Evolutionary conservation across 768 basidiomycete species (phyloP), one percentile per base, ranked within the genome.

Genomic region (Grammothele lineata): DNA sequence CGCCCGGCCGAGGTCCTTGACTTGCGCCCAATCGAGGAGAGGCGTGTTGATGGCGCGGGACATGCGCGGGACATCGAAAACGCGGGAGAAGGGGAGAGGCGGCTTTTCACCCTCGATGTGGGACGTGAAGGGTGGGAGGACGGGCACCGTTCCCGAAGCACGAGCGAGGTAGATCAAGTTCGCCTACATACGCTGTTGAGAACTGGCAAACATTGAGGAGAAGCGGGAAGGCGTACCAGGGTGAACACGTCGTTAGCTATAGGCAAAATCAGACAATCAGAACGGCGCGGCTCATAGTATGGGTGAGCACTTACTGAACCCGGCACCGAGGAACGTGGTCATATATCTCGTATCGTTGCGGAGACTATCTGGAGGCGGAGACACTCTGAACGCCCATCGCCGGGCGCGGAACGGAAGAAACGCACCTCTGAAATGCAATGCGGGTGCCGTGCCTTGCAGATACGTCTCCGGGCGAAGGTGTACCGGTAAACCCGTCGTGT

Each of bases 191-290:
- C n/a, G n/a, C n/a, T n/a, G n/a, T n/a, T n/a, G n/a, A n/a, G n/a
- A n/a, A n/a, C n/a, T n/a, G n/a, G n/a, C n/a, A n/a, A n/a, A n/a
- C n/a, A n/a, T n/a, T n/a, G n/a, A n/a, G n/a, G n/a, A n/a, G n/a
- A n/a, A n/a, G n/a, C n/a, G n/a, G n/a, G n/a, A 14, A 30, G 8
- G 14, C 27, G 14, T 14, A 30, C 27, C 27, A 30, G 14, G 6
- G 85, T 85, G 77, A 86, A 84, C 24, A 85, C 81, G 65, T 87
- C 84, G 70, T 87, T 87, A 6, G 85, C 84, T 87, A 55, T 35
- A 23, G 27, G 40, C 33, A 36, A 24, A 46, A 17, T 14, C 2
- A 43, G 40, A 51, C 32, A 32, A 38, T 21, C 5, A 14, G 32
- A 24, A 21, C 6, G 25, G 17, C 9, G 19, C 8, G 27, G 14